Evolutionary conservation across 2,329 filamentous ascomycete species (phyloP), one percentile per base, ranked within the genome.

Genomic region (Exophiala dermatitidis): DNA sequence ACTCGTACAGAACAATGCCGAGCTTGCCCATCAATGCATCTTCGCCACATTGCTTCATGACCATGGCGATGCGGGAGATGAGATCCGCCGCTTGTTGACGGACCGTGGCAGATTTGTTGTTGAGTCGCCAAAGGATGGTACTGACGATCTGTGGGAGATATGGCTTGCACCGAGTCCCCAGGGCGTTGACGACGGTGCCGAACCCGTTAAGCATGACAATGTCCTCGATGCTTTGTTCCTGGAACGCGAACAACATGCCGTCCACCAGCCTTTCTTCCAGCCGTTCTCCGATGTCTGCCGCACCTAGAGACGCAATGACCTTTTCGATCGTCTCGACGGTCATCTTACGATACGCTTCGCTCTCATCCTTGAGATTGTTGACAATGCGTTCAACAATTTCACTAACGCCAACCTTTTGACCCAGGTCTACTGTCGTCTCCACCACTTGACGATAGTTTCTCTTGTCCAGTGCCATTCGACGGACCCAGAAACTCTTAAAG

Each of bases 401-500:
- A 62, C 90, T 85, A 50, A 90, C 90, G 40, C 93, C 93, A n/a
- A 97, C 91, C 72, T 98, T 98, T 68, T 97, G 90, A 50, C 90
- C 90, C 46, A 98, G 82, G 65, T 98, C 93, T 9, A 97, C 91
- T 0, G 93, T 98, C 0, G 93, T 98, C 69, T 98, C 93, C 5
- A 98, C 93, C 4, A 98, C 93, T 68, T 97, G 91, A 63, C 91
- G 83, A 69, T 97, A 98, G 74, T 97, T 98, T 61, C 93, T 85
- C 75, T 95, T 95, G 70, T 98, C 93, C 52, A 98, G 75, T 5
- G 93, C 93, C 89, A 98, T 97, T 52, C 93, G 81, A 59, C 93
- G 80, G 38, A 97, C 90, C 93, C 93, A 98, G 74, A 98, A 98
- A 67, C 86, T 90, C 75, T 96, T 96, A 77, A 98, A 98, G 68